Evolutionary conservation across 352 stramenopile species (phyloP), one percentile per base, ranked within the genome.

Genomic region (Plasmopara viticola): DNA sequence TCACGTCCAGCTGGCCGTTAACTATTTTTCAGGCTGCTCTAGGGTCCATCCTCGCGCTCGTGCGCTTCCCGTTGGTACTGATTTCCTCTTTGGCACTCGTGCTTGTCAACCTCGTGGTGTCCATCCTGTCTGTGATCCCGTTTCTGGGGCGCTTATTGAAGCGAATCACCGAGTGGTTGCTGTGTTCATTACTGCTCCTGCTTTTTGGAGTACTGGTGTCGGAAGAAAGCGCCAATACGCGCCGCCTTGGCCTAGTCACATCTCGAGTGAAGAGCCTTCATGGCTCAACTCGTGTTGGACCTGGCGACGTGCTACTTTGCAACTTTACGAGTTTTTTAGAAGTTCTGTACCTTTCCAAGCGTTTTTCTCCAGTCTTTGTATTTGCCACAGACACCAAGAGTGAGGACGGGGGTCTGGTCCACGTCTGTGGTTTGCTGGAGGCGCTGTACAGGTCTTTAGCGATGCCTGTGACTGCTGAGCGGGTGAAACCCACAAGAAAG

Each of bases 281-380:
- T 2, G 60, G 65, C 40, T 62, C 66, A 5, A 67, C 60, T 18
- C 68, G 66, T 18, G 68, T 90, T 15, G 66, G 48, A 13, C 52
- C 70, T 0, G 66, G 73, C 15, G 78, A 91, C 37, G 61, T 94
- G 39, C 60, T 94, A 33, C 72, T 94, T 48, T 86, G 74, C 70
- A 94, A 94, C 64, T 72, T 86, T 67, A 88, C 78, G 58, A 88
- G 66, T 51, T 87, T 91, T 43, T 37, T 91, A 20, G 83, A 94
- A 66, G 55, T 94, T 10, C 43, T 90, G 42, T 90, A 89, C 64
- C 60, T 94, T 30, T 68, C 76, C 25, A 73, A 69, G 39, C 80
- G 83, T 34, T 94, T 86, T 58, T 94, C 83, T 48, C 83, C 83
- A 0, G 62, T 77, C 30, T 94, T 94, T 59, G 75, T 84, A 37